phyloP scores from a whole-genome alignment of 139 green algal genomes.

The Edaphochlamys debaryana region DNA sequence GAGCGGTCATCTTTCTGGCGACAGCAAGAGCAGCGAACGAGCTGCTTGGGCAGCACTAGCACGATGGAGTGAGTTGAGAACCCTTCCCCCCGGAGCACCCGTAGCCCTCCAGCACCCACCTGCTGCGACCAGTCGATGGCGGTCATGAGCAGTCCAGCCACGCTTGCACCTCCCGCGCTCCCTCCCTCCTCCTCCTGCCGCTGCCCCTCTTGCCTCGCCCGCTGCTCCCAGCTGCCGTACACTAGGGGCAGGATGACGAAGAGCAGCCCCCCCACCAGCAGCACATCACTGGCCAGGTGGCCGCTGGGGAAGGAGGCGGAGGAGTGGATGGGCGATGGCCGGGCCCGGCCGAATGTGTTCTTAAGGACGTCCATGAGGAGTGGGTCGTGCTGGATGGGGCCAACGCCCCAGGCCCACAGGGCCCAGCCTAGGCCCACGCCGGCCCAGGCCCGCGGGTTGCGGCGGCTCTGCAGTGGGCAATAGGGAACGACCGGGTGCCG shows the following conservation, averaged over 20 bases:
- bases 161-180: background rate
- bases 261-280: conserved; percentile 17
- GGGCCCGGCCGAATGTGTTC: background rate
- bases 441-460: too few relatives aligned
- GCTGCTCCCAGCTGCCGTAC: conserved; percentile 18
- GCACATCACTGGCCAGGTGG: conserved; percentile 11
- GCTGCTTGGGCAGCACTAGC: too few relatives aligned
- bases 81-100: too few relatives aligned
- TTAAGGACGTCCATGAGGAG: conserved; percentile 22
- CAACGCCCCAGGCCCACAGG: too few relatives aligned
- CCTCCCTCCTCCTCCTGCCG: background rate
- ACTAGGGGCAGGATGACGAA: conserved; percentile 42
- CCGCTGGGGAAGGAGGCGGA: conserved; percentile 40
- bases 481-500: too few relatives aligned
- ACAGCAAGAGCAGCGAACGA: too few relatives aligned
- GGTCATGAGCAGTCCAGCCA: too few relatives aligned
- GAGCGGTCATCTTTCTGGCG: too few relatives aligned
- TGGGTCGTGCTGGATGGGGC: conserved; percentile 15
- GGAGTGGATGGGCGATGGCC: conserved; percentile 31
- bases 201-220: background rate
- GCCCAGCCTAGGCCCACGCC: too few relatives aligned
- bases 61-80: too few relatives aligned
- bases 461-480: background rate
- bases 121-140: too few relatives aligned
- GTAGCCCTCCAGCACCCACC: too few relatives aligned